A percentile compares a stretch with the other conserved stretches of the same genome.
These are phyloP conservation scores for Craterostigma plantagineum DNA, from an alignment of 257 asterid genomes.

Conservation along the genomic window DNA sequence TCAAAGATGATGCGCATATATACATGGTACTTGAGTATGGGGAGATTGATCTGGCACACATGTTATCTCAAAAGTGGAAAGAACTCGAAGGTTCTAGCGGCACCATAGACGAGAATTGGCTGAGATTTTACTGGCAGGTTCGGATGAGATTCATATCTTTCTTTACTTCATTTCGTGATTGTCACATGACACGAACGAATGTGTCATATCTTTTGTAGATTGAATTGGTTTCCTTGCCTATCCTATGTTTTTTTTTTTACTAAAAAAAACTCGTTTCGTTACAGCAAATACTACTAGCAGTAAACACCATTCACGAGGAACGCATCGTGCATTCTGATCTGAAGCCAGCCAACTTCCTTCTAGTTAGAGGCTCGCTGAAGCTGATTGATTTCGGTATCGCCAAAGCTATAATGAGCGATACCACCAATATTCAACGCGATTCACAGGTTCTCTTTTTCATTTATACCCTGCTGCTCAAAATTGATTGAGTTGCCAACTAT, in stretches of 20 bases:
- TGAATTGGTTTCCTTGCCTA: no score
- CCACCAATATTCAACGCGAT: slow-evolving; percentile 95
- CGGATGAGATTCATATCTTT: slow-evolving; percentile 9
- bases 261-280: background rate
- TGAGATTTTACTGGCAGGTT: slow-evolving; percentile 98
- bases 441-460: slow-evolving; percentile 49
- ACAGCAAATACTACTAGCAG: slow-evolving; percentile 96
- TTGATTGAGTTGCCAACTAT: no score
- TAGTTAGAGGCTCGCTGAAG: slow-evolving; percentile 86
- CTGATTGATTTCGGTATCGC: slow-evolving; percentile 98
- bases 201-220: no score
- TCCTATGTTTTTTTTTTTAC: no score
- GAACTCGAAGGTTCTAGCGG: slow-evolving; percentile 44
- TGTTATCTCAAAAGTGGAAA: slow-evolving; percentile 91
- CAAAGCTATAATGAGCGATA: slow-evolving; percentile 92
- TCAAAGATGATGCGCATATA: slow-evolving; percentile 76
- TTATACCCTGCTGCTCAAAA: background rate
- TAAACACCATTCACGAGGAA: slow-evolving; percentile 93
- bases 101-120: slow-evolving; percentile 91
- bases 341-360: slow-evolving; percentile 99
- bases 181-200: no score
- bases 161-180: background rate
- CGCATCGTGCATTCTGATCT: slow-evolving; percentile 95
- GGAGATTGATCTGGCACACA: slow-evolving; percentile 96
- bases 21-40: slow-evolving; percentile 98